Evolutionary conservation across 306 rosid species (phyloP).

Genomic region (Citrullus colocynthis): DNA sequence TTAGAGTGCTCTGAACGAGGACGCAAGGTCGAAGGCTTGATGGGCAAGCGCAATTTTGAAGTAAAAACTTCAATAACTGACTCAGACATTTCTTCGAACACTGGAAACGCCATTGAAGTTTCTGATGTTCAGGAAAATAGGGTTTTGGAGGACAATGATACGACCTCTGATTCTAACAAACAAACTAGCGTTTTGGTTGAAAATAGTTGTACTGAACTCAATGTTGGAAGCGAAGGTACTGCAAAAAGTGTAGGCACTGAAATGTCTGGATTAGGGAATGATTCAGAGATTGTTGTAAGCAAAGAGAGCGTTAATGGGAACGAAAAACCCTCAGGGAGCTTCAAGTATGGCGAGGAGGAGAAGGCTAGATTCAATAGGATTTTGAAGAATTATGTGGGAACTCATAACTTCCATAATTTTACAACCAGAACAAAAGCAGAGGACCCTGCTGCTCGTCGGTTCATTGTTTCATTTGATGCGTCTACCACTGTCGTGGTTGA

Average conservation of each 20-base stretch:
- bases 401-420: slow-evolving; percentile 92
- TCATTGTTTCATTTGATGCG: slow-evolving; percentile 62
- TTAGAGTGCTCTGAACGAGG: slow-evolving; percentile 80
- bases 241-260: slow-evolving; percentile 9
- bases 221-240: slow-evolving; percentile 15
- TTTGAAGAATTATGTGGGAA: slow-evolving; percentile 55
- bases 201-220: slow-evolving; percentile 18
- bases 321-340: slow-evolving; percentile 22
- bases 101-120: slow-evolving; percentile 3
- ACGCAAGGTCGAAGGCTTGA: slow-evolving; percentile 60
- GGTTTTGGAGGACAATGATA: slow-evolving; percentile 18
- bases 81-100: slow-evolving; percentile 26
- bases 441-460: slow-evolving; percentile 66
- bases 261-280: slow-evolving; percentile 18
- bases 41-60: slow-evolving; percentile 49
- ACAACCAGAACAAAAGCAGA: slow-evolving; percentile 88
- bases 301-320: slow-evolving; percentile 27
- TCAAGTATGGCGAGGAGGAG: slow-evolving; percentile 58
- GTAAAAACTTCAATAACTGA: slow-evolving; percentile 22
- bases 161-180: slow-evolving; percentile 16
- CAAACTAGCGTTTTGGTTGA: slow-evolving; percentile 18
- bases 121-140: slow-evolving; percentile 20
- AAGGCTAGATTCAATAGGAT: slow-evolving; percentile 61
- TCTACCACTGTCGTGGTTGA: slow-evolving; percentile 31
- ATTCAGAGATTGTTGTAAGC: slow-evolving; percentile 2